Evolutionary conservation across 2,329 filamentous ascomycete species (phyloP).

Genomic region (Aphanocladium album): DNA sequence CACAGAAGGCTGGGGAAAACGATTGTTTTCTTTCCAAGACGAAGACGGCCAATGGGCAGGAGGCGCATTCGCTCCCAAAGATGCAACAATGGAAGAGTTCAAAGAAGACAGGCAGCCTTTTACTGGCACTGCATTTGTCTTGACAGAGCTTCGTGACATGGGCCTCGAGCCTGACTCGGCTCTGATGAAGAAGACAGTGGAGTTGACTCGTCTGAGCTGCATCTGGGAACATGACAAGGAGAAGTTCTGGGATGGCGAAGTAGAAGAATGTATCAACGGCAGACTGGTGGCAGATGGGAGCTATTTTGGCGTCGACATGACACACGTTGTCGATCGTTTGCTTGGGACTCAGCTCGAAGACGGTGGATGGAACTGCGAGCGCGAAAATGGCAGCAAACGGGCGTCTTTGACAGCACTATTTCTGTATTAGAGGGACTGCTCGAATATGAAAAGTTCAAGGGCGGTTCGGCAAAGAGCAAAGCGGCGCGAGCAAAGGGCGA

Average conservation of each 20-base stretch:
- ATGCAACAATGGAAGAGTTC: constrained; percentile 3
- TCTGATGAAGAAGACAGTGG: constrained; percentile 2
- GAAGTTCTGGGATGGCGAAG: constrained; percentile 16
- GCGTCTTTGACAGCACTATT: constrained; percentile 16
- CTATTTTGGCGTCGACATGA: constrained; percentile 16
- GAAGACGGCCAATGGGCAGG: constrained; percentile 10
- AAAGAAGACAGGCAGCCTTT: constrained; percentile 4
- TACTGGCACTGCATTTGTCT: not conserved
- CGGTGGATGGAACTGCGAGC: constrained; percentile 16
- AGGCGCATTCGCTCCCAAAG: constrained; percentile 1
- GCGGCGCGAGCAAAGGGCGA: constrained; percentile 12
- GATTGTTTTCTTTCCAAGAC: constrained; percentile 2
- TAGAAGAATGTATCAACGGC: constrained; percentile 17
- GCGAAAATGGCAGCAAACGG: constrained; percentile 9
- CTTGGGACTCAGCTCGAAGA: constrained; percentile 13
- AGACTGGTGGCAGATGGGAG: constrained; percentile 10
- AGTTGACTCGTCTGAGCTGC: constrained; percentile 10
- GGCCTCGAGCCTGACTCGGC: not conserved
- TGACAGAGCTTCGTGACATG: not conserved
- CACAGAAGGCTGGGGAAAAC: constrained; percentile 3
- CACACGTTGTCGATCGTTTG: constrained; percentile 8
- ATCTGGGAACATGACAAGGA: constrained; percentile 15
- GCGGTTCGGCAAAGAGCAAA: not conserved
- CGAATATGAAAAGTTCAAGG: constrained; percentile 12
- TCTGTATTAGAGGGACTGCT: constrained; percentile 13